Percentiles rank a stretch among this genome's conserved stretches.
Evolutionary conservation across 1,139 yeast species (phyloP).

Genomic region (Blastobotrys indianensis): DNA sequence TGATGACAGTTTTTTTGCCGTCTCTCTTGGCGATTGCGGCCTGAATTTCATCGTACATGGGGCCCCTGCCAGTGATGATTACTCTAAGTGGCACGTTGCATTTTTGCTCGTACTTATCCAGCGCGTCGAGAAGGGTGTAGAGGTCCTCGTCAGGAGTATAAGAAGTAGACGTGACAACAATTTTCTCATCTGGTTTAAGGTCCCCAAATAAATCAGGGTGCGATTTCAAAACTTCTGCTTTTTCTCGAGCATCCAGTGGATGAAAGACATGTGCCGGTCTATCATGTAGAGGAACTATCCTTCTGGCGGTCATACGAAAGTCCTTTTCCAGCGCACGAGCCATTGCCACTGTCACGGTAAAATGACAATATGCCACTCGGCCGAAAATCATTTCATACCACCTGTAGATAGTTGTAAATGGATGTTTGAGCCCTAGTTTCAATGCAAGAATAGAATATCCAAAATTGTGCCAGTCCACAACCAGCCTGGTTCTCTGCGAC

Average conservation of each 20-base stretch:
- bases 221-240: conserved; percentile 36
- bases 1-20: conserved; percentile 40
- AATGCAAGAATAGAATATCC: conserved; percentile 79
- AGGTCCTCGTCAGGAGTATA: conserved; percentile 96
- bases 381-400: conserved; percentile 44
- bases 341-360: conserved; percentile 80
- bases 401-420: conserved; percentile 55
- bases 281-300: conserved; percentile 37
- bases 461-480: conserved; percentile 95
- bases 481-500: conserved; percentile 54
- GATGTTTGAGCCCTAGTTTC: conserved; percentile 50
- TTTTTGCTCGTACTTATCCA: conserved; percentile 47
- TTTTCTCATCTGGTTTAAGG: conserved; percentile 43
- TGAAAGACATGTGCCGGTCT: conserved; percentile 53
- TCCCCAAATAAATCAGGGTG: conserved; percentile 40
- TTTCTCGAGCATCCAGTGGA: conserved; percentile 40
- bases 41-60: conserved; percentile 53
- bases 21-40: conserved; percentile 31
- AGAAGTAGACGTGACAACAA: conserved; percentile 81
- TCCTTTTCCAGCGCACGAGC: conserved; percentile 50
- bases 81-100: conserved; percentile 40
- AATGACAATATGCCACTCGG: conserved; percentile 56
- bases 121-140: conserved; percentile 58
- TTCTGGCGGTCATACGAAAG: conserved; percentile 44
- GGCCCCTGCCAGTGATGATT: conserved; percentile 93